Percentiles rank a stretch among this genome's conserved stretches.
These are phyloP conservation scores for Penicillium sp. DNA, from an alignment of 2,329 filamentous ascomycete species.

Conservation along the genomic window DNA sequence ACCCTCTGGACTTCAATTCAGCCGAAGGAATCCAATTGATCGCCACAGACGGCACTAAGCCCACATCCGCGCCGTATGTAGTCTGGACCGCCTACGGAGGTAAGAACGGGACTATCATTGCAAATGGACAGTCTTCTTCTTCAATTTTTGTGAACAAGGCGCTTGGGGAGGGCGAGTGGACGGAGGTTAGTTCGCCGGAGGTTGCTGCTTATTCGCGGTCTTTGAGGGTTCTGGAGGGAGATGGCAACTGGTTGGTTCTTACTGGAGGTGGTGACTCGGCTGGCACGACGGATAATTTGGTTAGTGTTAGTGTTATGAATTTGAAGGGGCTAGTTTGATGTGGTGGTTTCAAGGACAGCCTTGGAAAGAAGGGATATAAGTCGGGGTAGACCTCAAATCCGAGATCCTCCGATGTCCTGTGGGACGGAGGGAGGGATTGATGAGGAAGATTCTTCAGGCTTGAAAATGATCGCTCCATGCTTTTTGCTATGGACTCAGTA, in stretches of 20 bases:
- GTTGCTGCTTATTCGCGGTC: conserved; percentile 49
- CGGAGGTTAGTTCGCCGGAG: conserved; percentile 44
- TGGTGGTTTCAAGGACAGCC: too few species aligned
- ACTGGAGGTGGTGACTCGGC: conserved; percentile 19
- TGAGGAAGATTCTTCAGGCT: neutral
- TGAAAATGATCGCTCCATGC: neutral
- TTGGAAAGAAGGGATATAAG: neutral
- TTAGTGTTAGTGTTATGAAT: conserved; percentile 21
- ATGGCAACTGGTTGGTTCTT: conserved; percentile 20
- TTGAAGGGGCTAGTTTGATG: conserved; percentile 7
- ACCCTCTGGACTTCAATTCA: conserved; percentile 50
- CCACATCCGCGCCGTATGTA: conserved; percentile 52
- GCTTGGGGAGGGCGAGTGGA: conserved; percentile 50
- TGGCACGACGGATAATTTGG: conserved; percentile 20
- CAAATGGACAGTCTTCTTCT: conserved; percentile 41
- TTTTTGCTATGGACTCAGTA: neutral
- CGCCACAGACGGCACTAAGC: conserved; percentile 45
- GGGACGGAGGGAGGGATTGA: neutral
- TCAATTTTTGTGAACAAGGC: conserved; percentile 52
- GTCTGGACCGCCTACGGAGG: conserved; percentile 54
- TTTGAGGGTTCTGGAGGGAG: conserved; percentile 44
- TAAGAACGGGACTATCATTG: conserved; percentile 52
- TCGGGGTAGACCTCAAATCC: neutral
- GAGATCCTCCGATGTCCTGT: neutral
- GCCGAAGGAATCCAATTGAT: conserved; percentile 44